A percentile compares a stretch with the other conserved stretches of the same genome.
Evolutionary conservation across 305 asterid genomes (phyloP).

Genomic region (Solanum hybrid): DNA sequence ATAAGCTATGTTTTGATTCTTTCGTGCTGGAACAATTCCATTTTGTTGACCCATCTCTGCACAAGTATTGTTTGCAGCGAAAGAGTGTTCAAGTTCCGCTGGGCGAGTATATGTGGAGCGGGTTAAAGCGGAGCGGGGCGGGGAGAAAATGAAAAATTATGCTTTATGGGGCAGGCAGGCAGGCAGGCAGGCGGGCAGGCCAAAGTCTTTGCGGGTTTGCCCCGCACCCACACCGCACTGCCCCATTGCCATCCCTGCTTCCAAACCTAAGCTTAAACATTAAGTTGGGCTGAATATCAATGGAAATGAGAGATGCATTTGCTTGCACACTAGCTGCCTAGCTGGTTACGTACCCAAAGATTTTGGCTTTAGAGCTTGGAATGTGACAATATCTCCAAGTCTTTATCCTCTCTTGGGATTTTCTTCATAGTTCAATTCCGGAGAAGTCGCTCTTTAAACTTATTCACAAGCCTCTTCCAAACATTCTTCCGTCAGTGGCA

Average conservation of each 20-base stretch:
- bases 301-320: neutral
- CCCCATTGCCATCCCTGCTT: neutral
- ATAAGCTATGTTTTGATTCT: neutral
- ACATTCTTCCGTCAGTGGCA: neutral
- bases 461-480: neutral
- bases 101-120: neutral
- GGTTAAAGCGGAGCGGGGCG: neutral
- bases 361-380: neutral
- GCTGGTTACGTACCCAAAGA: neutral
- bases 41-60: neutral
- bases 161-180: neutral
- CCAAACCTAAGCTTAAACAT: neutral
- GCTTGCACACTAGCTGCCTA: neutral
- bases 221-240: neutral
- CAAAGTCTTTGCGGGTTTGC: neutral
- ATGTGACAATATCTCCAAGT: neutral
- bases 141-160: too few species aligned
- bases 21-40: neutral
- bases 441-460: neutral
- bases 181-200: too few species aligned
- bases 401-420: neutral
- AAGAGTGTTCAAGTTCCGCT: neutral
- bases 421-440: neutral
- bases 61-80: neutral
- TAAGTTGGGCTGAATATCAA: neutral